These are phyloP conservation scores for Mycena citricolor DNA, from an alignment of 1,284 basidiomycete genomes.

Conservation along the genomic window DNA sequence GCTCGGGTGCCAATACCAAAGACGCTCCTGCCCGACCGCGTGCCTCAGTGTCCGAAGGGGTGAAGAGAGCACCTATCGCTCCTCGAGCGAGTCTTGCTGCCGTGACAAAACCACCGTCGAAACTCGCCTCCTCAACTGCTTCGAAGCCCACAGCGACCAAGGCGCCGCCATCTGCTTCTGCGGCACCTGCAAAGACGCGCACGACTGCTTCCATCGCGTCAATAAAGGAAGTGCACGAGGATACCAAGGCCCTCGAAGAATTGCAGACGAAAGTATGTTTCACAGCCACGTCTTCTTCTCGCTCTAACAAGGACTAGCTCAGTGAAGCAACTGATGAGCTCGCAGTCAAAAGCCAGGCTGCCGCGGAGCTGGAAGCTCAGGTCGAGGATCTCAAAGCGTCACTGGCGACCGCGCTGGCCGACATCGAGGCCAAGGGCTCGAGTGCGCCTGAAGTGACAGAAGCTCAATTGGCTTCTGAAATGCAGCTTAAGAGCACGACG, in stretches of 20 bases:
- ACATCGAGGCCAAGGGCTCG: slow-evolving; percentile 47
- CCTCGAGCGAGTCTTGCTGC: slow-evolving; percentile 40
- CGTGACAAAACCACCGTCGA: slow-evolving; percentile 27
- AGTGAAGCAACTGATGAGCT: slow-evolving; percentile 54
- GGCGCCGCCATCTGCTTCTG: slow-evolving; percentile 27
- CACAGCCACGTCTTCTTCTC: slow-evolving; percentile 16
- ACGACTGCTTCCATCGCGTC: slow-evolving; percentile 63
- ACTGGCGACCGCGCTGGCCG: slow-evolving; percentile 47
- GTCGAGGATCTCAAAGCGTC: slow-evolving; percentile 50
- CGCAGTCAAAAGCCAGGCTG: slow-evolving; percentile 46
- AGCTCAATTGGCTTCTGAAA: slow-evolving; percentile 48
- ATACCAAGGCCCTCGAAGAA: slow-evolving; percentile 53
- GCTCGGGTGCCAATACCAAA: slow-evolving; percentile 38
- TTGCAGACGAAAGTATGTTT: slow-evolving; percentile 57
- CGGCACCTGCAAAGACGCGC: slow-evolving; percentile 37
- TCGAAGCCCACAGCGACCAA: slow-evolving; percentile 22
- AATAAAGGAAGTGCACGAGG: slow-evolving; percentile 65
- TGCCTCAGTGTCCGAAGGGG: slow-evolving; percentile 54
- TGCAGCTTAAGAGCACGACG: slow-evolving; percentile 45
- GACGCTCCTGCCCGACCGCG: slow-evolving; percentile 45
- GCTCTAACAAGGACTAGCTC: slow-evolving; percentile 45
- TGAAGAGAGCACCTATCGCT: slow-evolving; percentile 43
- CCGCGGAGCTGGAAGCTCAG: slow-evolving; percentile 52
- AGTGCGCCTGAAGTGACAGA: slow-evolving; percentile 47
- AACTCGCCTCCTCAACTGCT: slow-evolving; percentile 22